A percentile compares a stretch with the other conserved stretches of the same genome.
These are phyloP conservation scores for Talaromyces sp. DNA, from an alignment of 2,329 filamentous ascomycete species.

Conservation along the genomic window DNA sequence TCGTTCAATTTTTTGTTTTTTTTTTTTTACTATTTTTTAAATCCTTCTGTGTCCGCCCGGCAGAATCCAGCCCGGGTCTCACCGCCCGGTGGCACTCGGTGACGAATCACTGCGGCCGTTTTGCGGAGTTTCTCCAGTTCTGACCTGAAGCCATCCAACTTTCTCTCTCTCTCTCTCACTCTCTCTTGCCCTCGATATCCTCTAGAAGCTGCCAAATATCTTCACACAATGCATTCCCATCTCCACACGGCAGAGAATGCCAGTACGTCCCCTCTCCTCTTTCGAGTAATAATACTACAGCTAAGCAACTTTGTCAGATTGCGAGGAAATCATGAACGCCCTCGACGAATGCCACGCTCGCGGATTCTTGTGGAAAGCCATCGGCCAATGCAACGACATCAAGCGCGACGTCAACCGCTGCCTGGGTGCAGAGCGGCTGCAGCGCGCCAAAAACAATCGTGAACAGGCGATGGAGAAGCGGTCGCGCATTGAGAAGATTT, in stretches of 20 bases:
- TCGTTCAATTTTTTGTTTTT: neutral
- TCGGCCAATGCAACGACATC: conserved; percentile 82
- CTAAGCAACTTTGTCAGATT: conserved; percentile 56
- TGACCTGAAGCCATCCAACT: neutral
- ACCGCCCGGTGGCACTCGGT: neutral
- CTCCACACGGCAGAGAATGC: conserved; percentile 87
- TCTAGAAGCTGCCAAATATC: neutral
- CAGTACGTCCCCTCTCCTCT: conserved; percentile 51
- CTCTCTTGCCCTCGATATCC: neutral
- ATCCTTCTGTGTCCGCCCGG: conserved; percentile 9
- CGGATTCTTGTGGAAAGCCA: conserved; percentile 86
- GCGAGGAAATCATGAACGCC: conserved; percentile 86
- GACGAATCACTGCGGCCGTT: neutral
- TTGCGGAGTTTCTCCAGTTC: neutral
- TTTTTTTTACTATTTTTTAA: neutral
- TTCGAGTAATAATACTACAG: conserved; percentile 1
- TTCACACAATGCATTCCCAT: conserved; percentile 85
- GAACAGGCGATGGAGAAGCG: conserved; percentile 64
- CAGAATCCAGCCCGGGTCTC: conserved; percentile 4
- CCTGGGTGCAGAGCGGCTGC: conserved; percentile 71
- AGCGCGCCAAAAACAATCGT: conserved; percentile 72
- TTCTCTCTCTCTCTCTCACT: neutral
- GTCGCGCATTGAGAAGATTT: conserved; percentile 68
- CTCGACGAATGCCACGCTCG: conserved; percentile 93
- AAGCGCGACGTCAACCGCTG: conserved; percentile 84